These are phyloP conservation scores for Rosa chinensis DNA, from an alignment of 306 rosid genomes.

Conservation along the genomic window DNA sequence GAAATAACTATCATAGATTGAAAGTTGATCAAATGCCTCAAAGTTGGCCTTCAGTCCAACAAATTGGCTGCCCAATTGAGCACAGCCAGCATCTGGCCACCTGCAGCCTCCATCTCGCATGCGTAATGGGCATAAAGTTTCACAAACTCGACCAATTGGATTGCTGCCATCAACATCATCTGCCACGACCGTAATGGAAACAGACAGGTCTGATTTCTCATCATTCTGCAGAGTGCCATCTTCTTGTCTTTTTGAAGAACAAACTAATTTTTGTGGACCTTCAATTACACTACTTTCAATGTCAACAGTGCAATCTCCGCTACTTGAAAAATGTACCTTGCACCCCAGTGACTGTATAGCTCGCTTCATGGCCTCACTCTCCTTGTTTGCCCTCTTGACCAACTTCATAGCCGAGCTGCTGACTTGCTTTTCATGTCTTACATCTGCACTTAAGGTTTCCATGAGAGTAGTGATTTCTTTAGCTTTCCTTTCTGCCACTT, in stretches of 20 bases:
- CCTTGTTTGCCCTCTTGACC: conserved; percentile 63
- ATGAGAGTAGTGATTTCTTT: conserved; percentile 51
- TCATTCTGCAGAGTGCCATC: conserved; percentile 34
- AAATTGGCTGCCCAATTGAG: conserved; percentile 81
- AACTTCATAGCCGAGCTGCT: conserved; percentile 58
- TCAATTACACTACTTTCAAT: conserved; percentile 54
- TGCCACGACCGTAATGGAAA: conserved; percentile 42
- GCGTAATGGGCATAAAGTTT: conserved; percentile 70
- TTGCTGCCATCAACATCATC: conserved; percentile 41
- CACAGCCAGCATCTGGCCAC: conserved; percentile 92
- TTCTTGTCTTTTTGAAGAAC: conserved; percentile 42
- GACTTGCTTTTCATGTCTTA: conserved; percentile 58
- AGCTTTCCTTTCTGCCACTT: conserved; percentile 70
- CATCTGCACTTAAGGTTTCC: conserved; percentile 66
- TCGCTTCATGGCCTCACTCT: conserved; percentile 72
- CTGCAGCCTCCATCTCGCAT: conserved; percentile 73
- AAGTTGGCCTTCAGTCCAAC: conserved; percentile 88
- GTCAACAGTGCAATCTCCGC: conserved; percentile 71
- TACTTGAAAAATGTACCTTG: conserved; percentile 63
- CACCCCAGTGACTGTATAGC: conserved; percentile 90
- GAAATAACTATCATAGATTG: conserved; percentile 79
- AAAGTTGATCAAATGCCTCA: conserved; percentile 85
- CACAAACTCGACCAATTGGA: conserved; percentile 57
- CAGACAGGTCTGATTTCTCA: conserved; percentile 50
- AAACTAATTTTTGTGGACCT: conserved; percentile 29